A percentile compares a stretch with the other conserved stretches of the same genome.
Conservation (phyloP, 1,284 basidiomycete genomes). For the Ustilago crameri region DNA sequence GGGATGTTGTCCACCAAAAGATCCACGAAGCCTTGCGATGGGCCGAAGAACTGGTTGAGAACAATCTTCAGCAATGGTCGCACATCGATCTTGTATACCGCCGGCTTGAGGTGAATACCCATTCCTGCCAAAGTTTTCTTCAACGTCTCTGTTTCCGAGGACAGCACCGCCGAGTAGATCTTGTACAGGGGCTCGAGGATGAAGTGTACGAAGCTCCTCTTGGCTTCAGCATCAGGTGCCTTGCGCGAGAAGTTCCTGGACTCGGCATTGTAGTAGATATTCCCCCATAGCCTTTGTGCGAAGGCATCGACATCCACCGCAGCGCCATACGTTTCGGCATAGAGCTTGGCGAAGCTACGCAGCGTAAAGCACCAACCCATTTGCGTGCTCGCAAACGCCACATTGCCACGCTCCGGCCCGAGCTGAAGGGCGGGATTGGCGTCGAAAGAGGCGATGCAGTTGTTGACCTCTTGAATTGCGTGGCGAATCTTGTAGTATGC, state of each 20-base stretch:
- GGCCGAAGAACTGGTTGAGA: slow-evolving; percentile 93
- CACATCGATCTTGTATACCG: slow-evolving; percentile 98
- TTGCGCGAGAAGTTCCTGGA: slow-evolving; percentile 88
- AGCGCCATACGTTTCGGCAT: slow-evolving; percentile 82
- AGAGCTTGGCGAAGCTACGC: slow-evolving; percentile 93
- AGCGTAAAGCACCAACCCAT: slow-evolving; percentile 99
- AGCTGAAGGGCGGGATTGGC: slow-evolving; percentile 86
- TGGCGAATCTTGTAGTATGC: slow-evolving; percentile 99
- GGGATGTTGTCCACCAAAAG: slow-evolving; percentile 91
- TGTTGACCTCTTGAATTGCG: slow-evolving; percentile 98
- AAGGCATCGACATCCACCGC: slow-evolving; percentile 72
- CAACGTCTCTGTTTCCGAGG: slow-evolving; percentile 86
- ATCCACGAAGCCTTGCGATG: slow-evolving; percentile 85
- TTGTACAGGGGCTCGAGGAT: slow-evolving; percentile 97
- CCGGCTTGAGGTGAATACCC: slow-evolving; percentile 86
- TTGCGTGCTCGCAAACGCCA: slow-evolving; percentile 95
- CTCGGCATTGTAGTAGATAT: slow-evolving; percentile 90
- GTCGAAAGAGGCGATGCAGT: slow-evolving; percentile 79
- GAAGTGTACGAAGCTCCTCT: slow-evolving; percentile 93
- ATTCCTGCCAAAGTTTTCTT: slow-evolving; percentile 82
- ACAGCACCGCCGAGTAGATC: slow-evolving; percentile 90
- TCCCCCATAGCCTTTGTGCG: slow-evolving; percentile 93
- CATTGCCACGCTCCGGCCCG: slow-evolving; percentile 94
- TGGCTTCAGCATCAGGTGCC: slow-evolving; percentile 81
- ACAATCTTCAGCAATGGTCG: slow-evolving; percentile 92